Evolutionary conservation across 768 basidiomycete species (phyloP).

Genomic region (Guyanaporus albipodus): DNA sequence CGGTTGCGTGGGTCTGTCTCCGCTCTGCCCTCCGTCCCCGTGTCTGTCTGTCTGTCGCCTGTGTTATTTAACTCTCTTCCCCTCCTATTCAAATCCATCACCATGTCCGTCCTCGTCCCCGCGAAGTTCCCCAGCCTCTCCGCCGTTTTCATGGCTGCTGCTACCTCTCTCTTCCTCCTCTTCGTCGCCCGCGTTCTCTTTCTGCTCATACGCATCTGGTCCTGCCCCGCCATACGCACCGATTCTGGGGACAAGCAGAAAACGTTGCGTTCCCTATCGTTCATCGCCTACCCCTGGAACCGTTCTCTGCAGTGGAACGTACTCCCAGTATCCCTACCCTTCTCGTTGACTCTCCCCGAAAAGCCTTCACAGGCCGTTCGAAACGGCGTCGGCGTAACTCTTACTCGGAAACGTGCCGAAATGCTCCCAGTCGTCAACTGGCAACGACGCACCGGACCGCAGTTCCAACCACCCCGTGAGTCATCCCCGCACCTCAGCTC

Average conservation of each 20-base stretch:
- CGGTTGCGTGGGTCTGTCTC: conserved; percentile 19
- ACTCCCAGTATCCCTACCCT: conserved; percentile 28
- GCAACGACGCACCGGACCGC: conserved; percentile 21
- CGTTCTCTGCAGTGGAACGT: conserved; percentile 25
- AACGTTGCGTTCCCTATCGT: background rate
- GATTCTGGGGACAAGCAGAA: conserved; percentile 15
- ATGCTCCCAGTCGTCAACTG: conserved; percentile 20
- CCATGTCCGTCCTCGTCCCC: conserved; percentile 32
- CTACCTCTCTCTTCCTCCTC: conserved; percentile 26
- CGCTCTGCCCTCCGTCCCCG: too few relatives aligned
- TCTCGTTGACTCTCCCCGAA: conserved; percentile 20
- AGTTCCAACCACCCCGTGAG: conserved; percentile 33
- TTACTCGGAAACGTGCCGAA: conserved; percentile 11
- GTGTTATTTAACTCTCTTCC: conserved; percentile 12
- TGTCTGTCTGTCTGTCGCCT: conserved; percentile 15
- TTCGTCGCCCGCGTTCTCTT: conserved; percentile 31
- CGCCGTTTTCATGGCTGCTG: conserved; percentile 31
- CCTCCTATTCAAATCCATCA: background rate
- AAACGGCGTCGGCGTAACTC: conserved; percentile 2
- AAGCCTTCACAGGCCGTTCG: conserved; percentile 15
- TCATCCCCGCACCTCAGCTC: background rate
- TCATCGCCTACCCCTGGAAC: conserved; percentile 11
- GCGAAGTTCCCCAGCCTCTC: conserved; percentile 29
- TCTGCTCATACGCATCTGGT: conserved; percentile 26
- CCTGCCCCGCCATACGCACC: conserved; percentile 14